Evolutionary conservation across 169 alveolate species (phyloP), one percentile per base, ranked within the genome.

Genomic region (Eimeria nieschulzi): DNA sequence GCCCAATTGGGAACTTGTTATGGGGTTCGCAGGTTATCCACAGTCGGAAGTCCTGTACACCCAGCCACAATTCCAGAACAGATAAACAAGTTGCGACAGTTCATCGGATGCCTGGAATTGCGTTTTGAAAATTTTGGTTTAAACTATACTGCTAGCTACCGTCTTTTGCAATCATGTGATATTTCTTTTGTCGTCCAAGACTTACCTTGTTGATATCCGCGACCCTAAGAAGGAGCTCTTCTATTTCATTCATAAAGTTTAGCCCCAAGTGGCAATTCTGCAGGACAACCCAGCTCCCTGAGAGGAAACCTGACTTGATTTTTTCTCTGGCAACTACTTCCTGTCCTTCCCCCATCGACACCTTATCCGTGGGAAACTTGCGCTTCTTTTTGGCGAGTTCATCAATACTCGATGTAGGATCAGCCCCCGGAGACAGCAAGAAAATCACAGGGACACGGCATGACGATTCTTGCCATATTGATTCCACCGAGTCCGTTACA

Each of bases 261-360:
- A 97, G 95, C 83, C 98, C 98, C 79, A 98, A 92, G 96, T 98
- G 99, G 82, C 99, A 97, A 94, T 98, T 98, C 92, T 98, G 98
- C 93, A 98, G 94, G 63, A 97, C 97, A 75, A 98, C 98, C 99
- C 99, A 98, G 85, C 97, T 97, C 84, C 99, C 99, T 39, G 97
- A 93, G 59, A 96, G 93, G 94, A 97, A 97, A 76, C 99, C 98
- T 73, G 94, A 95, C 92, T 96, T 95, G 88, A 97, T 97, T 78
- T 95, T 96, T 73, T 96, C 97, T 66, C 95, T 92, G 17, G 99
- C 99, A 33, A 97, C 97, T 75, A 95, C 96, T 90, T 97, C 99
- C 92, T 97, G 98, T 70, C 99, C 99, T 95, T 98, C 99, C 55
- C 99, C 99, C 99, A 98, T 97, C 64, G 99, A 97, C 51, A 98